These are phyloP conservation scores for Salisapilia sapeloensis DNA, from an alignment of 352 stramenopile genomes.

Conservation along the genomic window DNA sequence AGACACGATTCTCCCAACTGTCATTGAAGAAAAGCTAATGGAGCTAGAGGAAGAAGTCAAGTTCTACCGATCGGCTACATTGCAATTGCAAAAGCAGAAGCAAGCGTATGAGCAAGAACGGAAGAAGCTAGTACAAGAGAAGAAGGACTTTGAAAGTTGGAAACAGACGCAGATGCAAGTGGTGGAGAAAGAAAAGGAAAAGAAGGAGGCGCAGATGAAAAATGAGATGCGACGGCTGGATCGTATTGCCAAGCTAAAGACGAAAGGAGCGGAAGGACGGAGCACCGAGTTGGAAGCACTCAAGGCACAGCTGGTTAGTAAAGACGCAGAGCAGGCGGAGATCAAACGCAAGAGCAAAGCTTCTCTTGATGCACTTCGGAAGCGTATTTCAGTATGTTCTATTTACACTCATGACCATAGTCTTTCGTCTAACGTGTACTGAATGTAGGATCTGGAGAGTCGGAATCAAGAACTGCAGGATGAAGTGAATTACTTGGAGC, in stretches of 20 bases:
- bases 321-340: slow-evolving; percentile 53
- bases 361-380: slow-evolving; percentile 39
- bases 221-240: slow-evolving; percentile 48
- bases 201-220: slow-evolving; percentile 56
- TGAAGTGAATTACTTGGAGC: slow-evolving; percentile 68
- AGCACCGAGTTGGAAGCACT: slow-evolving; percentile 44
- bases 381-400: slow-evolving; percentile 32
- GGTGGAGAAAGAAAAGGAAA: slow-evolving; percentile 55
- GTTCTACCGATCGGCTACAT: slow-evolving; percentile 69
- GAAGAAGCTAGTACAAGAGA: slow-evolving; percentile 30
- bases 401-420: not conserved
- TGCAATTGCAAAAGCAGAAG: slow-evolving; percentile 59
- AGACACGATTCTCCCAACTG: slow-evolving; percentile 20
- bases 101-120: slow-evolving; percentile 43
- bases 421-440: not conserved
- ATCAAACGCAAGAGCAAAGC: slow-evolving; percentile 42
- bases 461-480: slow-evolving; percentile 53
- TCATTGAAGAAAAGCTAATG: slow-evolving; percentile 66
- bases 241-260: slow-evolving; percentile 50
- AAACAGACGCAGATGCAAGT: slow-evolving; percentile 27
- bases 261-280: slow-evolving; percentile 45
- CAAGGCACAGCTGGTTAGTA: slow-evolving; percentile 69
- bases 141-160: slow-evolving; percentile 25
- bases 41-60: slow-evolving; percentile 76
- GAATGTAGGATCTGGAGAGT: slow-evolving; percentile 46